phyloP scores from a whole-genome alignment of 306 rosid species.

The Dalbergia oliveri region DNA sequence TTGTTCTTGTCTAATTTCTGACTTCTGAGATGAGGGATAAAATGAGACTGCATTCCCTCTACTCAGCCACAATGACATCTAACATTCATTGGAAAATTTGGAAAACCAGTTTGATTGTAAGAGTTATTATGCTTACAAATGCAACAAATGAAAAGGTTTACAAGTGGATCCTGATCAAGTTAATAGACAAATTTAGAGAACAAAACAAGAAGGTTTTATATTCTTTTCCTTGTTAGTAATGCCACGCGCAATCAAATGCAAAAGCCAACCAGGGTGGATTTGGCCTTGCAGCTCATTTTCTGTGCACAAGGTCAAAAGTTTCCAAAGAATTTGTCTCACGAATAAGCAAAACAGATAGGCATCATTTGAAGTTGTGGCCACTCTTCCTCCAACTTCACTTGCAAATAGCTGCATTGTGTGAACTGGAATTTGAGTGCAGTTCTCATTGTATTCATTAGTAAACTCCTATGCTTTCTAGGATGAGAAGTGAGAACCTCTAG shows the following conservation, averaged over 20 bases:
- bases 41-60: background rate
- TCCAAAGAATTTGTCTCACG: constrained; percentile 33
- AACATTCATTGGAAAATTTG: background rate
- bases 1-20: constrained; percentile 11
- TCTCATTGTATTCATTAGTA: constrained; percentile 10
- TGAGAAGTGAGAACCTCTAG: constrained; percentile 36
- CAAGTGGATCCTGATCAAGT: constrained; percentile 29
- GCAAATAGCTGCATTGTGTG: constrained; percentile 36
- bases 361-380: constrained; percentile 8
- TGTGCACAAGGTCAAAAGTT: constrained; percentile 3
- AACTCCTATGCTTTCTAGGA: constrained; percentile 20
- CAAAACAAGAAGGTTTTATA: background rate
- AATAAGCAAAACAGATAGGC: background rate
- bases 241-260: constrained; percentile 31
- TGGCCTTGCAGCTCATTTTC: constrained; percentile 8
- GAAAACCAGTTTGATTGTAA: background rate
- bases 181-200: constrained; percentile 24
- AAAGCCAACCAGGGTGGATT: constrained; percentile 10
- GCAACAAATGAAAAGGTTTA: constrained; percentile 13
- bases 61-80: constrained; percentile 15
- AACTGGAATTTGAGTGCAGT: constrained; percentile 12
- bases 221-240: constrained; percentile 28
- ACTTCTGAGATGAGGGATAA: background rate
- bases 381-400: constrained; percentile 25
- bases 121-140: background rate